Evolutionary conservation across 2,329 filamentous ascomycete genomes (phyloP).

Genomic region (Colletotrichum sp.): DNA sequence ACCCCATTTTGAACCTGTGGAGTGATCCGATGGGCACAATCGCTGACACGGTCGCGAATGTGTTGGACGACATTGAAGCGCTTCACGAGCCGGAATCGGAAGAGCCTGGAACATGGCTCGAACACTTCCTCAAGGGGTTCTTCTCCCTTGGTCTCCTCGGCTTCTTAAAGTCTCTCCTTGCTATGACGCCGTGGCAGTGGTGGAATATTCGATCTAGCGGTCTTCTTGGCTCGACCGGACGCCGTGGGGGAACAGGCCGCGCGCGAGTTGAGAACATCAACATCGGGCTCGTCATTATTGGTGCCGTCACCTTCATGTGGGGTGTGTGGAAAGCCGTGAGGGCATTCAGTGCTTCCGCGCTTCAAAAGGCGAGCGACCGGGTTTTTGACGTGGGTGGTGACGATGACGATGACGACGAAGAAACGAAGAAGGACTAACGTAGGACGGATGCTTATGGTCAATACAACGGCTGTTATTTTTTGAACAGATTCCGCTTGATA

Average conservation of each 20-base stretch:
- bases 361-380: constrained; percentile 78
- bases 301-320: constrained; percentile 82
- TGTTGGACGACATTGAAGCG: constrained; percentile 46
- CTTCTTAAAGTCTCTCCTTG: constrained; percentile 79
- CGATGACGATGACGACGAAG: constrained; percentile 62
- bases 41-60: constrained; percentile 53
- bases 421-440: constrained; percentile 29
- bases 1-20: constrained; percentile 90
- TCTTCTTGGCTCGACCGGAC: constrained; percentile 54
- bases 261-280: constrained; percentile 81
- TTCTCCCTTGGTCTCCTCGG: constrained; percentile 89
- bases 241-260: constrained; percentile 70
- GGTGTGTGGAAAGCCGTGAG: constrained; percentile 84
- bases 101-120: constrained; percentile 69
- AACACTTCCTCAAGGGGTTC: constrained; percentile 89
- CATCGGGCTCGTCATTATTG: constrained; percentile 79
- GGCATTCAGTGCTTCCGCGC: constrained; percentile 71
- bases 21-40: constrained; percentile 76
- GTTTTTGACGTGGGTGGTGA: constrained; percentile 81
- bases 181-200: constrained; percentile 78
- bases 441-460: neutral
- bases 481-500: constrained; percentile 14
- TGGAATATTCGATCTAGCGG: constrained; percentile 73
- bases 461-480: constrained; percentile 9
- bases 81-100: constrained; percentile 31